Evolutionary conservation across 2,329 filamentous ascomycete genomes (phyloP).

Genomic region (Sporothrix dimorphospora): DNA sequence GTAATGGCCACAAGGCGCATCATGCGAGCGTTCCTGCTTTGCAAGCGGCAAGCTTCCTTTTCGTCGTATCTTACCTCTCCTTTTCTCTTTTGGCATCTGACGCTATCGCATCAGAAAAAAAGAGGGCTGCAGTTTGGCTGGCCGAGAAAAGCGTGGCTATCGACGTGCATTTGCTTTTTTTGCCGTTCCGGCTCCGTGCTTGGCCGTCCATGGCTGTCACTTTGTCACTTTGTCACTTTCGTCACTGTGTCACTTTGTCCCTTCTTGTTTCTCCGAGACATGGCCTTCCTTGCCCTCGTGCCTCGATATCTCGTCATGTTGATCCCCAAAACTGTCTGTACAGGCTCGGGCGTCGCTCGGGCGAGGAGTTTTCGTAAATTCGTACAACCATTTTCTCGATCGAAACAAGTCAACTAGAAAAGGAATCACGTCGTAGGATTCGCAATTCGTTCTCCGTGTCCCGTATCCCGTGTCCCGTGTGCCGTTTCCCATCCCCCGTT

Average conservation of each 20-base stretch:
- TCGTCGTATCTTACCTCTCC: not conserved
- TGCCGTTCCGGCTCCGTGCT: constrained; percentile 16
- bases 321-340: not conserved
- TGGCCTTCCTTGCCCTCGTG: not conserved
- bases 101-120: not conserved
- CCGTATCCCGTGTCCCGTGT: not conserved
- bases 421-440: not conserved
- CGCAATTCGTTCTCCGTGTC: not conserved
- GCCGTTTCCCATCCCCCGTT: not conserved
- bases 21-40: constrained; percentile 7
- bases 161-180: not conserved
- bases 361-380: constrained; percentile 12
- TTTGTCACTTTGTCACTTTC: not conserved
- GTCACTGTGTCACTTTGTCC: not conserved
- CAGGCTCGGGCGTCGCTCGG: not conserved
- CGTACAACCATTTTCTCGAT: not conserved
- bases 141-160: constrained; percentile 8
- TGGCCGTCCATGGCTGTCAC: not conserved
- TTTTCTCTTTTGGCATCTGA: constrained; percentile 6
- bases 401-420: not conserved
- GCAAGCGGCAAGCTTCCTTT: not conserved
- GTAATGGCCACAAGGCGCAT: constrained; percentile 1
- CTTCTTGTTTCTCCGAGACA: constrained; percentile 14
- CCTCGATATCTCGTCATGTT: not conserved
- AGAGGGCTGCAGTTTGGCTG: not conserved